These are phyloP conservation scores for Chloranthus sessilifolius DNA, from an alignment of 164 flowering plant species.

Conservation along the genomic window DNA sequence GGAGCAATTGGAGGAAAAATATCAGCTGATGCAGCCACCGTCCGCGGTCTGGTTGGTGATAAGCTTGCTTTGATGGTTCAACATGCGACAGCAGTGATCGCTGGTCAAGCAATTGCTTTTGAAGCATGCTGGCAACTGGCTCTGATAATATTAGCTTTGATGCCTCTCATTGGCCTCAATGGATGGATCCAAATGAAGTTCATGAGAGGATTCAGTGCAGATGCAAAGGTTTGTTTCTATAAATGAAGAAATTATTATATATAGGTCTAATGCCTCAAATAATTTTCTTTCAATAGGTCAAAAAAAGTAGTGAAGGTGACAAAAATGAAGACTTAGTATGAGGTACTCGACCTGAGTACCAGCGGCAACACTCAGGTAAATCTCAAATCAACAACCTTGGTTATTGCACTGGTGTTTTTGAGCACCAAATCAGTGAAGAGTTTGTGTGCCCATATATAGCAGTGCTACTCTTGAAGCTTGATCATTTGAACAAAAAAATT, in stretches of 20 bases:
- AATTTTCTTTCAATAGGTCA: background rate
- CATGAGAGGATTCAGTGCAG: constrained; percentile 36
- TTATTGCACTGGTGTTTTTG: no score
- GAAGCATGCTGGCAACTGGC: constrained; percentile 37
- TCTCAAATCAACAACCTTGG: no score
- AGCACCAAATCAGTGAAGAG: no score
- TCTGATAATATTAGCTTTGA: constrained; percentile 27
- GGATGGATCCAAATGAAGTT: constrained; percentile 33
- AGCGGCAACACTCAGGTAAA: no score
- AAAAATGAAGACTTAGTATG: no score
- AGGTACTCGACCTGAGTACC: no score
- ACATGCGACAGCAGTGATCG: constrained; percentile 26
- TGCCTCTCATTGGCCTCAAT: constrained; percentile 32
- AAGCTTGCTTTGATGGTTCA: constrained; percentile 36
- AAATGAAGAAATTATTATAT: background rate
- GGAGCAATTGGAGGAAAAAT: constrained; percentile 44
- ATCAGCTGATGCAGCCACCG: constrained; percentile 33
- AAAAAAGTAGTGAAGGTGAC: background rate
- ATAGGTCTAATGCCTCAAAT: no score
- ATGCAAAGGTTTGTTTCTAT: constrained; percentile 30
- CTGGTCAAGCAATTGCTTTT: constrained; percentile 35
- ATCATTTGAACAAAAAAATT: no score
- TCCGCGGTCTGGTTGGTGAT: constrained; percentile 38
- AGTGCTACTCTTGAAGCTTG: no score
- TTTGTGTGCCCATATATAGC: no score